A percentile compares a stretch with the other conserved stretches of the same genome.
Evolutionary conservation across 2,329 filamentous ascomycete species (phyloP).

Genomic region (Beauveria sp.): DNA sequence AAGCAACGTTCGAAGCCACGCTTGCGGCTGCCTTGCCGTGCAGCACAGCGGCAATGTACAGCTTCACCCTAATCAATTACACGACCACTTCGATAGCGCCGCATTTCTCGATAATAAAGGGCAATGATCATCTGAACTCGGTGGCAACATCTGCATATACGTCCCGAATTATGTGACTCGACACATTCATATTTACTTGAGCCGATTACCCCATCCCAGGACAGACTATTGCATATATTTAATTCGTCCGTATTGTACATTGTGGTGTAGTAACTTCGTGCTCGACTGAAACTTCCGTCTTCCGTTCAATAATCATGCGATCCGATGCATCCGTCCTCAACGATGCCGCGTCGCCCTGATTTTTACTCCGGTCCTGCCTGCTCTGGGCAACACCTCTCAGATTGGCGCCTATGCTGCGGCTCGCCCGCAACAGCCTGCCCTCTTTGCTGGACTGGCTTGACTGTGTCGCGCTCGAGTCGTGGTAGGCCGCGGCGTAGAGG

Average conservation of each 20-base stretch:
- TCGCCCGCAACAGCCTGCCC: not conserved
- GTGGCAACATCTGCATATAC: too few relatives aligned
- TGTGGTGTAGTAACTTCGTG: not conserved
- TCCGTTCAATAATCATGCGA: slow-evolving; percentile 7
- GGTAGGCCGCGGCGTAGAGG: not conserved
- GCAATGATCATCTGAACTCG: too few relatives aligned
- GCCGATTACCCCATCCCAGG: too few relatives aligned
- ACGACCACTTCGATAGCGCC: not conserved
- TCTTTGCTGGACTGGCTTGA: not conserved
- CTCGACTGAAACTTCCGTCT: slow-evolving; percentile 1
- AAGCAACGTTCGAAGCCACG: too few relatives aligned
- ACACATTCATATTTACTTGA: too few relatives aligned
- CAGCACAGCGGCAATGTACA: too few relatives aligned
- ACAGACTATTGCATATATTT: too few relatives aligned
- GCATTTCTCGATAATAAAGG: too few relatives aligned
- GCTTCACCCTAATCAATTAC: not conserved
- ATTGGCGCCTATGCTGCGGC: not conserved
- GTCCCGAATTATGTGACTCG: too few relatives aligned
- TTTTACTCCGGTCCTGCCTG: not conserved
- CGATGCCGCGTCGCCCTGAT: not conserved
- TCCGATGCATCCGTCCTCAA: slow-evolving; percentile 1
- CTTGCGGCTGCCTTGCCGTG: too few relatives aligned
- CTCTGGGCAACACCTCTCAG: not conserved
- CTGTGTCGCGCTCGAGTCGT: not conserved
- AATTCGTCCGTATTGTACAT: not conserved